Base-by-base conservation (phyloP, 805 yeast genomes). In the Myxozyma neglecta region DNA sequence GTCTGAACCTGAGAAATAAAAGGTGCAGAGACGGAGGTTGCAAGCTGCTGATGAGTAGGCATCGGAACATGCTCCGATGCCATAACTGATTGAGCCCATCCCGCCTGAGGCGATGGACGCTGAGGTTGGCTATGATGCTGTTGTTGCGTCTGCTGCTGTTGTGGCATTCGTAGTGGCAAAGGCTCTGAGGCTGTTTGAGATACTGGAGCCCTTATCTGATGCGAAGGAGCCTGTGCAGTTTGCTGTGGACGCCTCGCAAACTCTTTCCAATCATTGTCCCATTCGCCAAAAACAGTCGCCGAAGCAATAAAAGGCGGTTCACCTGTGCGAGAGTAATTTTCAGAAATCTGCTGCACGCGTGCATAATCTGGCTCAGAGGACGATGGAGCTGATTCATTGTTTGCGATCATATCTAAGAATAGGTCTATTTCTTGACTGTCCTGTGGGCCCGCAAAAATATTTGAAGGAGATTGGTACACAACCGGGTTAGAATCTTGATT, bases 221-320 rank as follows among this genome's bases (percentile, higher is more conserved):
- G 60, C 14, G 11, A 39, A 5, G 53, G 35, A 14, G 32, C 43
- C 4, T 13, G 5, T 5, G 35, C 40, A 4, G 53, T 13, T n/a
- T 37, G 54, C 42, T 18, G 36, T 13, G 39, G 42, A 29, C 32
- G 49, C 43, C 40, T 46, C 18, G 44, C 9, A 34, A n/a, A 34
- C 45, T 45, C 45, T 37, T 18, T 43, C 60, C 57, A 52, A n/a
- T 39, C 40, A 4, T 46, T 39, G 20, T 56, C 60, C 64, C 64
- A 60, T 39, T 34, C 43, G 29, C 49, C 51, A 40, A 50, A 37
- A 24, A 40, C 48, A n/a, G 60, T 35, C 3, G 63, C 60, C 18
- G 60, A 60, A 1, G 61, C 57, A 11, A 51, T 52, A 39, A 39
- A 56, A 6, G 64, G 64, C 29, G 57, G 60, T 32, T 60, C 64